phyloP scores from a whole-genome alignment of 176 grass and related monocot species.

The Juncus effusus region DNA sequence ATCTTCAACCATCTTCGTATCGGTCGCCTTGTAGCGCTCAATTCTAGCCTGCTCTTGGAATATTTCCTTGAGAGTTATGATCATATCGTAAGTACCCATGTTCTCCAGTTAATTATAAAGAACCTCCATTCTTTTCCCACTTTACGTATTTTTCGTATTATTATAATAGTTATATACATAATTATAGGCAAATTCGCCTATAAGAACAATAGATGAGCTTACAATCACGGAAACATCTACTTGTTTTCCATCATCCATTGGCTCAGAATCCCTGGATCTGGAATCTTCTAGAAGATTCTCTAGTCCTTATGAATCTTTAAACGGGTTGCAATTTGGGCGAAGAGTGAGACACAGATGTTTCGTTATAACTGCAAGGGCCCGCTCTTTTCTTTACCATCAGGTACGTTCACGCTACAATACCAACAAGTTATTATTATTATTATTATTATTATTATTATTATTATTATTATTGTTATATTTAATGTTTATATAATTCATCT shows the following conservation, averaged over 20 bases:
- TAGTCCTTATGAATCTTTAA: slow-evolving; percentile 23
- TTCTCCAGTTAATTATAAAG: no score
- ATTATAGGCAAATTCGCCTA: slow-evolving; percentile 87
- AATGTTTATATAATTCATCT: slow-evolving; percentile 16
- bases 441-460: neutral
- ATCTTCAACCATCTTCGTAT: no score
- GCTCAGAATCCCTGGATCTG: slow-evolving; percentile 50
- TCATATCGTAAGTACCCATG: no score
- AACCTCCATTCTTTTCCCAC: no score
- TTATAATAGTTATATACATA: neutral
- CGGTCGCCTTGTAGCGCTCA: no score
- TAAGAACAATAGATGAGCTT: slow-evolving; percentile 89
- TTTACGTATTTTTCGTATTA: no score
- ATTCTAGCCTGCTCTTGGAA: no score
- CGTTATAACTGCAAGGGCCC: slow-evolving; percentile 83
- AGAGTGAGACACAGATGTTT: slow-evolving; percentile 66
- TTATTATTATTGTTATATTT: no score
- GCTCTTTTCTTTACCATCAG: slow-evolving; percentile 97
- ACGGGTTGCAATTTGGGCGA: slow-evolving; percentile 53
- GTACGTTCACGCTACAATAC: slow-evolving; percentile 28
- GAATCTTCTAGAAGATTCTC: slow-evolving; percentile 45
- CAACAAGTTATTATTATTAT: slow-evolving; percentile 12
- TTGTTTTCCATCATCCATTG: slow-evolving; percentile 68
- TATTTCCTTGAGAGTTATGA: no score
- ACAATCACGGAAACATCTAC: slow-evolving; percentile 58